Evolutionary conservation across 2,329 filamentous ascomycete genomes (phyloP), one percentile per base, ranked within the genome.

Genomic region (Chaetomium olivaceum): DNA sequence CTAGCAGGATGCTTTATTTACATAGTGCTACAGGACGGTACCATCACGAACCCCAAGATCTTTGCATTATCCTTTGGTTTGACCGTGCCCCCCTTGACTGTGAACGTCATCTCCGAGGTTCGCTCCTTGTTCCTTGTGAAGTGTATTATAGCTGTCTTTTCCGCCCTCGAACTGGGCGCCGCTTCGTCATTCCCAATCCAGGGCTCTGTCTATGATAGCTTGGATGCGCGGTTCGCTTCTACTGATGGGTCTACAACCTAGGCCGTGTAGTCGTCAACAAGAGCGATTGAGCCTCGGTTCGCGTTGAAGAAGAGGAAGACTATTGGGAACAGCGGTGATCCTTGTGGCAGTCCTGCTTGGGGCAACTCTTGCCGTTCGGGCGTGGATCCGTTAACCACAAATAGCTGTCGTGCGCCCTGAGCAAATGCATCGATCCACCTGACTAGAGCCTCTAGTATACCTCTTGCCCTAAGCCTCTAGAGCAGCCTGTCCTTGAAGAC

Each of bases 281-380:
- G 31, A 14, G 50, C 25, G 7, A 52, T 52, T 1, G 50, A 14
- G 25, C 50, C 23, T 52, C 50, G 6, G 8, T 78, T 74, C 62
- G 74, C 73, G 61, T 79, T 79, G 69, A 76, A 78, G 70, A 77
- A 77, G 29, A 72, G 64, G 51, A 72, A 72, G n/a, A 71, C 8
- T 27, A 67, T 62, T n/a, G 61, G 61, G 36, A 57, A 64, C 5
- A 66, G 31, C 14, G 61, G 64, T 6, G 61, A 67, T 8, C 64
- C 61, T 58, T 67, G 51, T 8, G 36, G 61, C 11, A 66, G 50
- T n/a, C 64, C 56, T 9, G 55, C 64, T 48, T 63, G 29, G 27
- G 31, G 65, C 9, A 67, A 52, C 6, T 46, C n/a, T 43, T 48
- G 29, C 1, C 27, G 16, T 39, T 67, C 57, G 1, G 43, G 21